Base-by-base conservation (phyloP, 2,329 filamentous ascomycete species). In the Amauroascus niger region DNA sequence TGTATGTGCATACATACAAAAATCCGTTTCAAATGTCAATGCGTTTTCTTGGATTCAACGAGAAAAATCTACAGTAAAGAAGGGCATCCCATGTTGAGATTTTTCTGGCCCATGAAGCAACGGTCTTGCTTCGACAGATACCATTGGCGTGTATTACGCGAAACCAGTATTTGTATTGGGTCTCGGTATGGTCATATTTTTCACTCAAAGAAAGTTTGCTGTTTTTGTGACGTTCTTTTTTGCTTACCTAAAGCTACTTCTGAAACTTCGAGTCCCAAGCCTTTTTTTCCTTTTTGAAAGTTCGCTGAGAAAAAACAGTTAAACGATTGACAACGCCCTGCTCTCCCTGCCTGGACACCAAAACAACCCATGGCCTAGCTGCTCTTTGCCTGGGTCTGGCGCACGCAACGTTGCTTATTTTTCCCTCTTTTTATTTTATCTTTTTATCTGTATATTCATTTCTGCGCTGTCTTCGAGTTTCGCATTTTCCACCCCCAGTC, bases 401-500 rank as follows among this genome's bases (percentile, higher is more conserved):
- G 43, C n/a, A 45, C 43, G 24, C 49, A 50, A 47, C 56, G 58
- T 55, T 61, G 55, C 59, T 59, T 45, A 28, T 45, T 54, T 48
- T 53, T 54, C 56, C 54, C 41, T 46, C 30, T 33, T n/a, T n/a
- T 26, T 49, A 13, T 26, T 51, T 43, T 33, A 30, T 40, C 54
- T 50, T 52, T n/a, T 43, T 47, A 14, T 43, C 28, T 35, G 16
- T 53, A 33, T 53, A 43, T 54, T 43, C 24, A 16, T 16, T 35
- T n/a, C n/a, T 22, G 11, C 39, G 35, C 44, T 7, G 28, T 28
- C 33, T 28, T 49, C 28, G 45, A 47, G n/a, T 6, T 28, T 54
- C 52, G 52, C 54, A 55, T 44, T 37, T 28, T 45, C 48, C 30
- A 28, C 20, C 47, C 59, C 63, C 67, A 66, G 67, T 67, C 68